Evolutionary conservation across 2,329 filamentous ascomycete species (phyloP).

Genomic region (Metarhizium anisopliae): DNA sequence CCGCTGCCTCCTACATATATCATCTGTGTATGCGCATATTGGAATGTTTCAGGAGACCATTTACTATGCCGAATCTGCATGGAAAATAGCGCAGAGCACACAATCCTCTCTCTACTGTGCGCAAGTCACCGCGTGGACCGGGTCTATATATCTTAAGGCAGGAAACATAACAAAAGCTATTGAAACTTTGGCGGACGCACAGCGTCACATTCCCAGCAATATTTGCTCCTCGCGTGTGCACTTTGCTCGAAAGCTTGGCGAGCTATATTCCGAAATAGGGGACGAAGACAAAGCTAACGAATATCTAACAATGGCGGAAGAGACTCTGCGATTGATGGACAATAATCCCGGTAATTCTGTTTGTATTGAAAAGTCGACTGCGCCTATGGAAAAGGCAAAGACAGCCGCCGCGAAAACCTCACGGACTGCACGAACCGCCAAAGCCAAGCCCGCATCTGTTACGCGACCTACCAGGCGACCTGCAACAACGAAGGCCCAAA

Average conservation of each 20-base stretch:
- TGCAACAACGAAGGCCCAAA: constrained; percentile 9
- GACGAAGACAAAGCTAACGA: constrained; percentile 33
- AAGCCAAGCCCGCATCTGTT: constrained; percentile 14
- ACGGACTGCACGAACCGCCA: constrained; percentile 2
- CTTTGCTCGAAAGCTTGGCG: constrained; percentile 47
- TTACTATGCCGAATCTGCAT: constrained; percentile 78
- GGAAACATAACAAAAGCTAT: constrained; percentile 50
- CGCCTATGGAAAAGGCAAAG: constrained; percentile 6
- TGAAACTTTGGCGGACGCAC: constrained; percentile 43
- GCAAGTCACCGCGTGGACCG: constrained; percentile 45
- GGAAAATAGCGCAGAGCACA: constrained; percentile 64
- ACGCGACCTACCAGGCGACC: constrained; percentile 13
- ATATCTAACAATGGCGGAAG: constrained; percentile 40
- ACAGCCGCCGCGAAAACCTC: constrained; percentile 8
- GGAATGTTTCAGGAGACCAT: constrained; percentile 83
- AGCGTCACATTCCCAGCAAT: constrained; percentile 38
- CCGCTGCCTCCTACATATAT: constrained; percentile 62
- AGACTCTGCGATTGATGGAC: constrained; percentile 29
- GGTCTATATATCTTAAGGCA: constrained; percentile 46
- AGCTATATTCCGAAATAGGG: constrained; percentile 42
- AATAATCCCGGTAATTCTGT: constrained; percentile 6
- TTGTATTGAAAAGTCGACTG: constrained; percentile 6
- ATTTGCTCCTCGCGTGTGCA: constrained; percentile 25
- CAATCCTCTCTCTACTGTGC: constrained; percentile 50
- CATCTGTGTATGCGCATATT: constrained; percentile 69